Percentiles rank a stretch among this genome's conserved stretches.
Conservation (phyloP, 805 yeast species). For the Wickerhamomyces subpelliculosus region DNA sequence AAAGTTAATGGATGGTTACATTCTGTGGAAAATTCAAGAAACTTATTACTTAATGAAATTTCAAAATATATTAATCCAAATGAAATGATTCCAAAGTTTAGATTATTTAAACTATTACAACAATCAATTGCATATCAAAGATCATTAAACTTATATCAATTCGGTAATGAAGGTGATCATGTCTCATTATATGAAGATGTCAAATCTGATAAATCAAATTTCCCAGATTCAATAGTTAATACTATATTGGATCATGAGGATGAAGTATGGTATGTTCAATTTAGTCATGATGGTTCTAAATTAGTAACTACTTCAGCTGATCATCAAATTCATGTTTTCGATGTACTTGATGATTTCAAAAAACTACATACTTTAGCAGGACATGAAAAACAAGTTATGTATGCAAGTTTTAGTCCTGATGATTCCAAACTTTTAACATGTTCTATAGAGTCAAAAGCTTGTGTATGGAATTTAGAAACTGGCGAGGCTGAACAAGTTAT, state of each 20-base stretch:
- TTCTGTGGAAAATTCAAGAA: slow-evolving; percentile 29
- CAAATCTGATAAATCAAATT: slow-evolving; percentile 24
- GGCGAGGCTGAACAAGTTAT: slow-evolving; percentile 24
- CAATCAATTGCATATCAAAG: slow-evolving; percentile 46
- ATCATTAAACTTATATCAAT: slow-evolving; percentile 26
- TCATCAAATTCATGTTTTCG: slow-evolving; percentile 56
- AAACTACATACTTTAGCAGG: slow-evolving; percentile 33
- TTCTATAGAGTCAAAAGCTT: slow-evolving; percentile 62
- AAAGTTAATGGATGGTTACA: slow-evolving; percentile 26
- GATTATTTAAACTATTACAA: slow-evolving; percentile 41
- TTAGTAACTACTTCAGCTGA: slow-evolving; percentile 78
- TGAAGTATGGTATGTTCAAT: slow-evolving; percentile 81
- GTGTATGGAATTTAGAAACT: slow-evolving; percentile 56
- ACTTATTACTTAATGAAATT: slow-evolving; percentile 32
- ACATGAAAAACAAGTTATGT: slow-evolving; percentile 50
- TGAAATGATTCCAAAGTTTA: slow-evolving; percentile 43
- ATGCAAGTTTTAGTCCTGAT: slow-evolving; percentile 70
- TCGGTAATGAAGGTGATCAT: slow-evolving; percentile 20
- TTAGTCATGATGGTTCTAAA: slow-evolving; percentile 69
- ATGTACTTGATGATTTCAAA: slow-evolving; percentile 42
- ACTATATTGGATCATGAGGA: slow-evolving; percentile 48
- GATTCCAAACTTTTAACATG: slow-evolving; percentile 63
- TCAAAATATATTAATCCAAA: slow-evolving; percentile 43
- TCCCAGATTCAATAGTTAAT: slow-evolving; percentile 43
- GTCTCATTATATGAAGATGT: slow-evolving; percentile 31